phyloP scores from a whole-genome alignment of 257 asterid species.

The Galeopsis tetrahit region DNA sequence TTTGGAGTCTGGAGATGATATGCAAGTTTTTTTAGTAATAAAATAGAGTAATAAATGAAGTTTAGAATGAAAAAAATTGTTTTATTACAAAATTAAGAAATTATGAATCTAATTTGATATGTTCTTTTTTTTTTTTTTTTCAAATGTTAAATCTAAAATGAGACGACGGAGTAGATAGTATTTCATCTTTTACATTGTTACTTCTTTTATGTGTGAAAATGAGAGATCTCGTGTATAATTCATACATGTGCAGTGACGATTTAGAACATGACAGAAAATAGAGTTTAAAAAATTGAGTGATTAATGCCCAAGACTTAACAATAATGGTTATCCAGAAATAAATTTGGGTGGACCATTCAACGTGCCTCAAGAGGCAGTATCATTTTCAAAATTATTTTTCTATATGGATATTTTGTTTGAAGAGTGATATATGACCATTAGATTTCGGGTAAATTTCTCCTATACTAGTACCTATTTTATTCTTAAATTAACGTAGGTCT shows the following conservation, averaged over 20 bases:
- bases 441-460: neutral
- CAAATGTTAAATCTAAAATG: too few species aligned
- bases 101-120: too few species aligned
- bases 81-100: too few species aligned
- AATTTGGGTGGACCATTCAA: conserved; percentile 31
- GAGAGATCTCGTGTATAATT: neutral
- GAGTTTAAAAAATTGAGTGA: neutral
- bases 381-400: conserved; percentile 17
- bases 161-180: too few species aligned
- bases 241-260: neutral
- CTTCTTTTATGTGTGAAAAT: neutral
- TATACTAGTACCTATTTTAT: conserved; percentile 33
- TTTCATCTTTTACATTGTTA: too few species aligned
- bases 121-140: too few species aligned
- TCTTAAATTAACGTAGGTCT: conserved; percentile 27
- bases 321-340: conserved; percentile 12
- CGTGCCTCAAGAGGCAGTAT: neutral
- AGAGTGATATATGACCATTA: conserved; percentile 8
- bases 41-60: too few species aligned
- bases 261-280: neutral
- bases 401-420: neutral
- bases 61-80: too few species aligned
- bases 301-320: neutral
- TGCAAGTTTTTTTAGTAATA: too few species aligned
- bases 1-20: too few species aligned